Evolutionary conservation across 805 yeast genomes (phyloP).

Genomic region (Yarrowia keelungensis): DNA sequence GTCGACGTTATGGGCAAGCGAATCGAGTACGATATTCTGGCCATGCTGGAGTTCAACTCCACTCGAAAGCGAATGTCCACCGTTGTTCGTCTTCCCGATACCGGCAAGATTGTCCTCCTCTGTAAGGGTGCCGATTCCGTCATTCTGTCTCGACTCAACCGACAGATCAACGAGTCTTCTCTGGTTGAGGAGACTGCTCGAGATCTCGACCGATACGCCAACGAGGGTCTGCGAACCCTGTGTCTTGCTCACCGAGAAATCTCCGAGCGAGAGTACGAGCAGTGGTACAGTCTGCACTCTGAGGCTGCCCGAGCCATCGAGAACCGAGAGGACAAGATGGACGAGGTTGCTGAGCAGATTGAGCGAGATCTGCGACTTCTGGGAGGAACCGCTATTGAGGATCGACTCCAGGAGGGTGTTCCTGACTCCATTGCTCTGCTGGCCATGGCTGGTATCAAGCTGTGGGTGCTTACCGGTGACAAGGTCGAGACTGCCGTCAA

Average conservation of each 20-base stretch:
- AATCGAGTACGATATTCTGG: conserved; percentile 60
- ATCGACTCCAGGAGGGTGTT: conserved; percentile 80
- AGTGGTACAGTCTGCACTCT: conserved; percentile 65
- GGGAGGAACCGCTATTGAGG: conserved; percentile 90
- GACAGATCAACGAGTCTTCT: conserved; percentile 53
- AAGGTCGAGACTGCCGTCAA: conserved; percentile 86
- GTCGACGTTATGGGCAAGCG: conserved; percentile 57
- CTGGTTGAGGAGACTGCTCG: conserved; percentile 67
- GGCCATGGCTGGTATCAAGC: conserved; percentile 76
- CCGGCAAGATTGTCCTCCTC: conserved; percentile 55
- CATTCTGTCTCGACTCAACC: conserved; percentile 60
- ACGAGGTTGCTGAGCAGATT: conserved; percentile 64
- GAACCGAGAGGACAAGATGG: conserved; percentile 67
- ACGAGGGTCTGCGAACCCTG: conserved; percentile 79
- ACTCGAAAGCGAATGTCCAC: conserved; percentile 82
- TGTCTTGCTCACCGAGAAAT: conserved; percentile 72
- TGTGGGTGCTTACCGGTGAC: conserved; percentile 88
- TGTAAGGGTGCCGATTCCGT: conserved; percentile 83
- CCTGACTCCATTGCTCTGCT: conserved; percentile 75
- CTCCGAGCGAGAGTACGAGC: conserved; percentile 54
- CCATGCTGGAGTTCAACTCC: conserved; percentile 72
- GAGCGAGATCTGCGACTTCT: conserved; percentile 65
- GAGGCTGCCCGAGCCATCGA: conserved; percentile 65
- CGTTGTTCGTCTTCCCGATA: conserved; percentile 57
- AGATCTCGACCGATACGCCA: conserved; percentile 76